Percentiles rank a stretch among this genome's conserved stretches.
These are phyloP conservation scores for Trichoderma sp. DNA, from an alignment of 2,329 filamentous ascomycete species.

Conservation along the genomic window DNA sequence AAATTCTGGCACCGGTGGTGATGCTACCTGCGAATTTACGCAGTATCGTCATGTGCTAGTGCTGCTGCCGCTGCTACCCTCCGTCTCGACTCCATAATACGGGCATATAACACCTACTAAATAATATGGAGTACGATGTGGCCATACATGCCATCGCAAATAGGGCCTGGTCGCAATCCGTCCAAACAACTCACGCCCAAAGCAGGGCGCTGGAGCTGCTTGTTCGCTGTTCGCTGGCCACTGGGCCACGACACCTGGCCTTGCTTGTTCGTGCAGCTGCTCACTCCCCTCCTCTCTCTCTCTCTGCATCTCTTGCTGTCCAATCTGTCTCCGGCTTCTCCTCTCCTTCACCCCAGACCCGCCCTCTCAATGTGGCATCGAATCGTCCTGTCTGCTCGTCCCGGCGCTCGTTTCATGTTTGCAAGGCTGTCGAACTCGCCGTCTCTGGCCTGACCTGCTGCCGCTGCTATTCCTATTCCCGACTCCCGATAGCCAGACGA, in stretches of 20 bases:
- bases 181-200: conserved; percentile 5
- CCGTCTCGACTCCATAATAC: not conserved
- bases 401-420: conserved; percentile 31
- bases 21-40: not conserved
- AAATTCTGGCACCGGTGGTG: not conserved
- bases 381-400: conserved; percentile 23
- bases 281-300: conserved; percentile 11
- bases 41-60: not conserved
- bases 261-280: conserved; percentile 8
- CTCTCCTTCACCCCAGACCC: conserved; percentile 15
- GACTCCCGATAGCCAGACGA: conserved; percentile 22
- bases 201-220: conserved; percentile 12
- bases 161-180: not conserved
- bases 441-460: not conserved
- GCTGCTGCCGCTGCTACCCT: not conserved
- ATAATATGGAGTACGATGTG: not conserved
- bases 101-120: not conserved
- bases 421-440: conserved; percentile 29
- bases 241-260: conserved; percentile 16
- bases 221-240: conserved; percentile 7
- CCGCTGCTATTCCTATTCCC: conserved; percentile 22
- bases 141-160: not conserved
- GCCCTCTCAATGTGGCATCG: conserved; percentile 33
- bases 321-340: conserved; percentile 15
- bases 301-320: not conserved